phyloP scores from a whole-genome alignment of 2,329 filamentous ascomycete genomes.

The Epichloe baconii region DNA sequence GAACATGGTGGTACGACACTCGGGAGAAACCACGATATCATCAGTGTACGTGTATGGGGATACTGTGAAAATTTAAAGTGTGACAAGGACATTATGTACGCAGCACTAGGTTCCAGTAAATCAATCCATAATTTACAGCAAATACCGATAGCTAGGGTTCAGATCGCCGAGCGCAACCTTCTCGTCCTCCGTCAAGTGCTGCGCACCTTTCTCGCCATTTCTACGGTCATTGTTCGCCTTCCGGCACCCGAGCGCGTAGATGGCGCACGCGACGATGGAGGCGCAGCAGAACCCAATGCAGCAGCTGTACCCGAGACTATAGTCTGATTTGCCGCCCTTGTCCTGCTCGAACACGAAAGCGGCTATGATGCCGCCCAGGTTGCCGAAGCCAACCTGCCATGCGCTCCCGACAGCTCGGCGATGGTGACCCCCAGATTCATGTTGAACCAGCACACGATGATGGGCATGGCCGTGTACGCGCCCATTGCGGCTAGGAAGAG shows the following conservation, averaged over 20 bases:
- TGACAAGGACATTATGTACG: too few relatives aligned
- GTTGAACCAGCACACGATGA: slow-evolving; percentile 72
- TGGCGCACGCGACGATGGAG: slow-evolving; percentile 44
- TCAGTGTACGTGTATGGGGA: too few relatives aligned
- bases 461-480: slow-evolving; percentile 77
- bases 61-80: too few relatives aligned
- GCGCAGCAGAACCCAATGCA: slow-evolving; percentile 51
- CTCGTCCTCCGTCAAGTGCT: slow-evolving; percentile 44
- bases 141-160: slow-evolving; percentile 46
- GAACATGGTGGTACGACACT: too few relatives aligned
- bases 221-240: slow-evolving; percentile 48
- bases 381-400: slow-evolving; percentile 69
- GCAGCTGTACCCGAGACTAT: slow-evolving; percentile 52
- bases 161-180: slow-evolving; percentile 48
- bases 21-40: too few relatives aligned
- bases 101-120: too few relatives aligned
- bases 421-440: slow-evolving; percentile 69
- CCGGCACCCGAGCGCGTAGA: slow-evolving; percentile 47
- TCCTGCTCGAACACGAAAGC: slow-evolving; percentile 54
- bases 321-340: slow-evolving; percentile 65
- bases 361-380: slow-evolving; percentile 66
- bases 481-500: slow-evolving; percentile 74
- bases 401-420: slow-evolving; percentile 57
- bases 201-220: slow-evolving; percentile 27
- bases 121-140: slow-evolving; percentile 25